Conservation (phyloP, 345 rosid genomes). For the Raphanus sativus region DNA sequence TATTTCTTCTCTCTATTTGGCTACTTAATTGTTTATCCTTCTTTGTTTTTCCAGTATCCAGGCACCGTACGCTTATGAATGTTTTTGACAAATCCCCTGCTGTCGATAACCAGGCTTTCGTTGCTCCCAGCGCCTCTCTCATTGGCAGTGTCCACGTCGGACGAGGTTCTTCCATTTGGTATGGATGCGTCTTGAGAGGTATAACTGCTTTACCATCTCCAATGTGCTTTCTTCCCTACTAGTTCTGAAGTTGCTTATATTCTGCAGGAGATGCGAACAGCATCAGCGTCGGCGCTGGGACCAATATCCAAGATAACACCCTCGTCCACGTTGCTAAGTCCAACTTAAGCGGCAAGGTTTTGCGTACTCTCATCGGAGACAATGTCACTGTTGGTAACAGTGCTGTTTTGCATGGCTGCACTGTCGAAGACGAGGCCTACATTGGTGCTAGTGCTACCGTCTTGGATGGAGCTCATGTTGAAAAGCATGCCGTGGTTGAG, state of each 20-base stretch:
- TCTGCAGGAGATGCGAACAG: slow-evolving; percentile 72
- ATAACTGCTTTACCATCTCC: slow-evolving; percentile 14
- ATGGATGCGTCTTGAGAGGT: slow-evolving; percentile 97
- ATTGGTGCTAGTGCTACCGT: slow-evolving; percentile 81
- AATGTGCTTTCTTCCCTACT: slow-evolving; percentile 9
- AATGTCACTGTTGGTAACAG: slow-evolving; percentile 79
- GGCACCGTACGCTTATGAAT: slow-evolving; percentile 91
- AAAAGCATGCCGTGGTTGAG: slow-evolving; percentile 89
- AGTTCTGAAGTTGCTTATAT: neutral
- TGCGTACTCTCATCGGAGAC: slow-evolving; percentile 73
- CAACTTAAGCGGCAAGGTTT: slow-evolving; percentile 75
- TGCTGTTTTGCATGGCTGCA: slow-evolving; percentile 86
- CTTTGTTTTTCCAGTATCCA: slow-evolving; percentile 52
- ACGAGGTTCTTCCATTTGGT: slow-evolving; percentile 85
- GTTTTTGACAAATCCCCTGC: slow-evolving; percentile 69
- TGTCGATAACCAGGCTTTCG: slow-evolving; percentile 76
- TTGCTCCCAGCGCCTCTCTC: slow-evolving; percentile 87
- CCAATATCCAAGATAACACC: slow-evolving; percentile 77
- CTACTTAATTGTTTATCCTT: neutral
- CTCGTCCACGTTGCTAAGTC: slow-evolving; percentile 87
- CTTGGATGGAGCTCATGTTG: slow-evolving; percentile 83
- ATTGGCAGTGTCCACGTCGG: slow-evolving; percentile 77
- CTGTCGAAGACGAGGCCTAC: slow-evolving; percentile 82
- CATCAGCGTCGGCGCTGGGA: slow-evolving; percentile 71
- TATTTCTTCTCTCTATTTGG: neutral